Base-by-base conservation (phyloP, 2,329 filamentous ascomycete species). In the Pseudogymnoascus pannorum region DNA sequence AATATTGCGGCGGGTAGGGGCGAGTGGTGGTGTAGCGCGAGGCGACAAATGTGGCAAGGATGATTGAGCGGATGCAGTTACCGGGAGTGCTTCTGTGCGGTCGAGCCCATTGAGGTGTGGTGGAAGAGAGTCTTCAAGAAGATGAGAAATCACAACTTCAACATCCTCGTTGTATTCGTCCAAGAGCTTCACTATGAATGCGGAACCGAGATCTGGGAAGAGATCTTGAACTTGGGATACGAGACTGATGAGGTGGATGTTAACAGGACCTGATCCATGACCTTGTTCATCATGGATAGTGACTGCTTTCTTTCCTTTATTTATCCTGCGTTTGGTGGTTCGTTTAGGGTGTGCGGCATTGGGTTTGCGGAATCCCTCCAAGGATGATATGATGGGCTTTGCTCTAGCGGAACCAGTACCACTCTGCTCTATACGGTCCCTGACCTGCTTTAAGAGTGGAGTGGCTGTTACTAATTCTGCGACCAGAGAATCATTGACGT, bases 181-280 rank as follows among this genome's bases (percentile, higher is more conserved):
- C 22, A 97, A 79, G 8, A 96, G 80, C 68, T 83, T 88, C 16
- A 89, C 81, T 14, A 97, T 78, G 70, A 96, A 97, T 0, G 82
- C 89, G 3, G 89, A 87, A 4, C 92, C 92, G 8, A 97, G 78
- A 64, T 96, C 85, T 0, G 93, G 91, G 70, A 97, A 97, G 0
- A 97, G 79, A 70, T 99, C 93, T 71, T 96, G 92, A n/a, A 99
- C 81, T 72, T 95, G 91, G 0, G 88, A 88, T 59, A 97, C 85
- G 57, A 93, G 84, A 68, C 88, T 92, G 84, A 95, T 88, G 42
- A 81, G 86, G 73, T 96, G 91, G 20, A 93, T 77, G 69, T 94
- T 90, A 54, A 70, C 54, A 24, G 64, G 59, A 2, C 40, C 60
- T 54, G 58, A 20, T 29, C 24, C 54, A 33, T 64, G 63, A 12